These are phyloP conservation scores for Lachancea fermentati DNA, from an alignment of 805 yeast species.

Conservation along the genomic window DNA sequence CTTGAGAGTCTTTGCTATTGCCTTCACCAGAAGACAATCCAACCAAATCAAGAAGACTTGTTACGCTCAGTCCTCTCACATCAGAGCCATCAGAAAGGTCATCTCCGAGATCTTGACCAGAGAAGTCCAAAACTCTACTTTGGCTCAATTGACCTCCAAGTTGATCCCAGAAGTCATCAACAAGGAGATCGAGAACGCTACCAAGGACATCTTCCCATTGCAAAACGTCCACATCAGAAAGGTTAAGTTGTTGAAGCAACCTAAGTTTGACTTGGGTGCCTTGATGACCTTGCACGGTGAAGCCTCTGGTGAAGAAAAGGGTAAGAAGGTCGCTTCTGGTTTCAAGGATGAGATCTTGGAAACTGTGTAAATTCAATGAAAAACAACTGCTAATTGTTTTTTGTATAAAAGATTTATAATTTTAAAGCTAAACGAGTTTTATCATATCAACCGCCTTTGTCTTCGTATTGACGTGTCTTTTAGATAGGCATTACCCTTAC, in stretches of 20 bases:
- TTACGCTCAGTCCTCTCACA: slow-evolving; percentile 95
- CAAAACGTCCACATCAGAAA: slow-evolving; percentile 99
- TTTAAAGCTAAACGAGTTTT: slow-evolving; percentile 9
- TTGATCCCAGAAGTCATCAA: slow-evolving; percentile 98
- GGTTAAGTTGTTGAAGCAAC: slow-evolving; percentile 97
- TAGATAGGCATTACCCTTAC: too few relatives aligned
- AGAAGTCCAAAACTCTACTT: slow-evolving; percentile 91
- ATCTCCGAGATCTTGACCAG: slow-evolving; percentile 94
- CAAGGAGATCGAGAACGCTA: slow-evolving; percentile 95
- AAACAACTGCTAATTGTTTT: slow-evolving; percentile 8
- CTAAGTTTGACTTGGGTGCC: slow-evolving; percentile 97
- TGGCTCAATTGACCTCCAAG: slow-evolving; percentile 94
- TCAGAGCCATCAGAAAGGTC: slow-evolving; percentile 96
- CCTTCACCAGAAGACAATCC: slow-evolving; percentile 96
- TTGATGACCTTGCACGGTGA: slow-evolving; percentile 97
- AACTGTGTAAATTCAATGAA: slow-evolving; percentile 63
- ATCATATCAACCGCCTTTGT: slow-evolving; percentile 3
- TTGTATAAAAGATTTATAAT: slow-evolving; percentile 17
- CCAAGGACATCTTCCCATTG: slow-evolving; percentile 92
- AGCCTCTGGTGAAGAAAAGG: slow-evolving; percentile 88
- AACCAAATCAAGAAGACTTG: slow-evolving; percentile 97
- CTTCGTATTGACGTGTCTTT: background rate
- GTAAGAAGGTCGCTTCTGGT: slow-evolving; percentile 91
- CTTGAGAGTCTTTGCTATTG: slow-evolving; percentile 93
- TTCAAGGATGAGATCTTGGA: slow-evolving; percentile 99